These are phyloP conservation scores for Plasmodium berghei DNA, from an alignment of 169 alveolate species.

Conservation along the genomic window DNA sequence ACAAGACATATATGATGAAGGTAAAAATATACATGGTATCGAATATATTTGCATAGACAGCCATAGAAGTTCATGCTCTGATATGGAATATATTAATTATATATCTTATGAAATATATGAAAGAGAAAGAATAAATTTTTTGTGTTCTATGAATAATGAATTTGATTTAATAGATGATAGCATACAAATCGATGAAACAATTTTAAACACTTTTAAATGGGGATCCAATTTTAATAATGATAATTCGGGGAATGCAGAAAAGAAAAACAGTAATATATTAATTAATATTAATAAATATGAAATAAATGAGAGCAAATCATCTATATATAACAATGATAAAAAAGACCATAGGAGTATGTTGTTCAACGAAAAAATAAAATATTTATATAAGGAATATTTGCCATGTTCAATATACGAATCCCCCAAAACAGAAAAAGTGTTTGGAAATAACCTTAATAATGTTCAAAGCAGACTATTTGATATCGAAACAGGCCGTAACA, in stretches of 20 bases:
- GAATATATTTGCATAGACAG: conserved; percentile 6
- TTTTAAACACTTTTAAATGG: conserved; percentile 6
- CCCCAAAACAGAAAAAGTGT: conserved; percentile 43
- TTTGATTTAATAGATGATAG: neutral
- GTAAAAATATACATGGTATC: conserved; percentile 16
- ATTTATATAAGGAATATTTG: conserved; percentile 11
- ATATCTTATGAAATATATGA: neutral
- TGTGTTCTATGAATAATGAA: neutral
- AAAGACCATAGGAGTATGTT: neutral
- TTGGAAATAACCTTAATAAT: conserved; percentile 35
- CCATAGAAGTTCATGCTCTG: conserved; percentile 16
- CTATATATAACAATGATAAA: neutral
- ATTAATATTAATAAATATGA: neutral
- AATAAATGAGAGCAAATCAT: neutral
- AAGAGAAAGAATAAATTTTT: neutral
- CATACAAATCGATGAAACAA: conserved; percentile 17
- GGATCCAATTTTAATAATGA: neutral
- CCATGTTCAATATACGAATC: conserved; percentile 1
- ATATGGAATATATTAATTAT: conserved; percentile 3
- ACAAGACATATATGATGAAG: conserved; percentile 5
- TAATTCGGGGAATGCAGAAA: neutral
- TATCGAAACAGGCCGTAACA: no score
- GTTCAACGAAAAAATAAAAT: conserved; percentile 10
- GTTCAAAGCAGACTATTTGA: conserved; percentile 19
- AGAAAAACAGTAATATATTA: neutral